Base-by-base conservation (phyloP, 1,284 basidiomycete genomes). In the Mycena citricolor region DNA sequence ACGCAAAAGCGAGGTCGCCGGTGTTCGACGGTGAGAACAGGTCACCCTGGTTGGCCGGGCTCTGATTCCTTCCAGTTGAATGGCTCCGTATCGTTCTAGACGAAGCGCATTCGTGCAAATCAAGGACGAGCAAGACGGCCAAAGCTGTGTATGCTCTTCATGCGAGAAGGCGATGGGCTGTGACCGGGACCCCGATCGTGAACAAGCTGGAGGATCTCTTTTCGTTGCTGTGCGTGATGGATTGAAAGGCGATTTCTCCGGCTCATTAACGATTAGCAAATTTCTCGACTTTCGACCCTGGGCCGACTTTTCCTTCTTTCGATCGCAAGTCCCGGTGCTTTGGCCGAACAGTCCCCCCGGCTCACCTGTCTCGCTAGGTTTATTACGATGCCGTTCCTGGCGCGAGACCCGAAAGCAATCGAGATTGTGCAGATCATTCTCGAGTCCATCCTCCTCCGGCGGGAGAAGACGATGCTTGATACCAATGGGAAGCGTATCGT, bases 81-180 rank as follows among this genome's bases (percentile, higher is more conserved):
- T 92, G 90, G 89, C 71, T 90, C 42, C 75, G 89, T 44, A 74
- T 91, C 16, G 77, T 91, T 23, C 69, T 90, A 4, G 93, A 97
- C 58, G 93, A 97, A 65, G 95, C 95, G 2, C 95, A 99, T 65
- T 84, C 90, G 53, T 97, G 94, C 71, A 97, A 97, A 66, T 94
- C 90, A 26, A 79, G 94, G 11, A 79, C 79, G 2, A 97, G 94
- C 49, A 87, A 91, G 61, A 90, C 89, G 8, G 91, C 95, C 0
- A 91, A 90, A 56, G 93, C 95, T 2, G 90, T 89, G 36, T 97
- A 87, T 61, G 88, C 87, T 7, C 73, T 99, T 6, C 77, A 77
- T 35, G 88, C 89, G 3, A 74, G 83, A 47, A 73, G 90, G 26
- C 76, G 90, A 52, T 99, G 95, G 95, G 90, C 90, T 4, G 79